Evolutionary conservation across 1,139 yeast genomes (phyloP).

Genomic region (Fermentozyma sake): DNA sequence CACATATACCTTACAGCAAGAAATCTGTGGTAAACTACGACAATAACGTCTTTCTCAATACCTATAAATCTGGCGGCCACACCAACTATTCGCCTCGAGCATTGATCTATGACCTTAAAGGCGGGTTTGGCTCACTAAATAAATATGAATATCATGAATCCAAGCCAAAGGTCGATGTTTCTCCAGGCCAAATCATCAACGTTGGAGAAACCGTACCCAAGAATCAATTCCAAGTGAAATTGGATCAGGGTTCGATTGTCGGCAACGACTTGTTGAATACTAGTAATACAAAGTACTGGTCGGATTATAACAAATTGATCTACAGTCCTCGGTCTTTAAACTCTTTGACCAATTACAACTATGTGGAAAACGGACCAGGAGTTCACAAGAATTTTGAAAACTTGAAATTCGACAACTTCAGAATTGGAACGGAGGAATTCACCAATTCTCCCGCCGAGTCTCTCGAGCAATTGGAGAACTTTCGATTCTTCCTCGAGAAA

Average conservation of each 20-base stretch:
- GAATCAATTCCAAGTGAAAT: constrained; percentile 56
- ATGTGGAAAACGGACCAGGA: constrained; percentile 9
- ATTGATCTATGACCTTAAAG: constrained; percentile 67
- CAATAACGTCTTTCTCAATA: constrained; percentile 27
- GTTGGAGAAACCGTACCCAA: constrained; percentile 19
- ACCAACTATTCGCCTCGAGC: constrained; percentile 78
- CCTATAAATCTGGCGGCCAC: constrained; percentile 36
- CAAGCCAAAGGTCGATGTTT: constrained; percentile 7
- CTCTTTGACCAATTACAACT: constrained; percentile 49
- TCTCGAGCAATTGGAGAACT: constrained; percentile 53
- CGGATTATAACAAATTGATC: constrained; percentile 71
- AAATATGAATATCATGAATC: constrained; percentile 45
- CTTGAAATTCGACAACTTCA: constrained; percentile 22
- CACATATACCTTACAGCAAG: constrained; percentile 51
- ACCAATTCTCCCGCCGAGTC: constrained; percentile 29
- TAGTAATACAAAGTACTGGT: constrained; percentile 63
- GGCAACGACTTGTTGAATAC: constrained; percentile 24
- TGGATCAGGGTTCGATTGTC: constrained; percentile 46
- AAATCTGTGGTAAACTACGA: constrained; percentile 23
- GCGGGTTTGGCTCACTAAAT: constrained; percentile 61
- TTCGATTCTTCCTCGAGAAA: constrained; percentile 67
- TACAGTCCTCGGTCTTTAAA: constrained; percentile 60
- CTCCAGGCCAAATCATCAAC: constrained; percentile 7
- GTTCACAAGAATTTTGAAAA: constrained; percentile 27
- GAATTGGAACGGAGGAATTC: constrained; percentile 30